Evolutionary conservation across 371 early-diverging fungal species (phyloP).

Genomic region (Chytridiales sp.): DNA sequence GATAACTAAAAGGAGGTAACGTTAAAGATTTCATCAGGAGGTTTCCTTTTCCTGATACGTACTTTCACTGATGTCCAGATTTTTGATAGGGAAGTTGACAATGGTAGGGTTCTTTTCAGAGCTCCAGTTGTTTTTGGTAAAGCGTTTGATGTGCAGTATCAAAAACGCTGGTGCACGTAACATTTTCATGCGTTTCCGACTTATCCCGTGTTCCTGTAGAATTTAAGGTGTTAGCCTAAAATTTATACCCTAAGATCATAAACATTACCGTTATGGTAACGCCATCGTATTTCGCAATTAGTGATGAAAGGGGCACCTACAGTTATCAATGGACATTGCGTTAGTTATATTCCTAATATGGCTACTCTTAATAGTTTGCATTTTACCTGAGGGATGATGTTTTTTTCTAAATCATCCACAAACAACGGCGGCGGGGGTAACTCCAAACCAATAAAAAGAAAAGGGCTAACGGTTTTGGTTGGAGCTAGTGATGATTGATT

Average conservation of each 20-base stretch:
- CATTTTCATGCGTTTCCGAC: conserved; percentile 71
- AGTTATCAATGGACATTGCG: too few species aligned
- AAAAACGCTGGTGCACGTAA: conserved; percentile 79
- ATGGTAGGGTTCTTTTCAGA: conserved; percentile 96
- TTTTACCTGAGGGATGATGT: conserved; percentile 86
- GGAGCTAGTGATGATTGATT: too few species aligned
- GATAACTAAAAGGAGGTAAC: not conserved
- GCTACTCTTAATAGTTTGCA: not conserved
- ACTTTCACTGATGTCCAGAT: conserved; percentile 77
- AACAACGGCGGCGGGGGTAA: conserved; percentile 92
- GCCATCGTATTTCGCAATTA: conserved; percentile 88
- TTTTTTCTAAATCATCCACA: conserved; percentile 82
- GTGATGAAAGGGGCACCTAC: conserved; percentile 59
- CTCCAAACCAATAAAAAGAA: conserved; percentile 86
- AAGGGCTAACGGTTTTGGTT: conserved; percentile 59
- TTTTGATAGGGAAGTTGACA: conserved; percentile 91
- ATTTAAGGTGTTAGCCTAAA: not conserved
- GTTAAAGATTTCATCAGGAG: too few species aligned
- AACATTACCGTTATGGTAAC: conserved; percentile 57
- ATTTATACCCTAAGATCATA: not conserved
- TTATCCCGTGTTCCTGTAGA: conserved; percentile 64
- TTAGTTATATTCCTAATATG: not conserved
- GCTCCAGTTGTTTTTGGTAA: conserved; percentile 83
- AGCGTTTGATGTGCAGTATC: conserved; percentile 89
- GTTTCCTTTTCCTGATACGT: not conserved